Evolutionary conservation across 2,329 filamentous ascomycete genomes (phyloP), one percentile per base, ranked within the genome.

Genomic region (Trichoderma sp.): DNA sequence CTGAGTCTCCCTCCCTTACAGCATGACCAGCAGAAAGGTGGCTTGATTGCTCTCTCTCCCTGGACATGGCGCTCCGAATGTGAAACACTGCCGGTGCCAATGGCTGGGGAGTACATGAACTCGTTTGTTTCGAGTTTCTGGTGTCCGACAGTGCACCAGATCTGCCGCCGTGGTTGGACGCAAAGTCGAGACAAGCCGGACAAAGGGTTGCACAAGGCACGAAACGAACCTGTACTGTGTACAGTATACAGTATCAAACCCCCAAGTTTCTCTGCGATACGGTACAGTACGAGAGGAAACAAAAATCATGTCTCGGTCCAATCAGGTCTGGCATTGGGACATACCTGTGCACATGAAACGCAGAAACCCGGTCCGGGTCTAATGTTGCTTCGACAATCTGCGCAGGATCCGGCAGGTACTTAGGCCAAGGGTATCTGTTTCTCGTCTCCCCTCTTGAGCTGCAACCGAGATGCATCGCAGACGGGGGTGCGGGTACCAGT

Each of bases 331-430:
- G 57, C 57, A 21, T 11, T 51, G 66, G 24, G 30, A 21, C 66
- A 34, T 26, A 30, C 26, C 39, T 28, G 62, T 5, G 34, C 66
- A 70, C 66, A 61, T 70, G 66, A 70, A 70, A 70, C 66, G 58
- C 14, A 57, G 47, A 28, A 36, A 21, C n/a, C 36, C 57, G 57
- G 56, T 53, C 30, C 28, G 34, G 32, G 26, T 24, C 26, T 14
- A 36, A 36, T 36, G n/a, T 30, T 21, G 21, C 6, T 61, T 61
- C 56, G 66, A 69, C 56, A 61, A 61, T 69, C 56, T 34, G 58
- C n/a, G 47, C 47, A 53, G 47, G 47, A 53, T 53, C 11, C 28
- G 66, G 56, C 21, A 61, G 56, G 56, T 69, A 61, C 57, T 34
- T 69, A 8, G 56, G 6, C 24, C 18, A 53, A 53, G 47, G 47